Evolutionary conservation across 805 yeast genomes (phyloP).

Genomic region (Starmerella stigmatis): DNA sequence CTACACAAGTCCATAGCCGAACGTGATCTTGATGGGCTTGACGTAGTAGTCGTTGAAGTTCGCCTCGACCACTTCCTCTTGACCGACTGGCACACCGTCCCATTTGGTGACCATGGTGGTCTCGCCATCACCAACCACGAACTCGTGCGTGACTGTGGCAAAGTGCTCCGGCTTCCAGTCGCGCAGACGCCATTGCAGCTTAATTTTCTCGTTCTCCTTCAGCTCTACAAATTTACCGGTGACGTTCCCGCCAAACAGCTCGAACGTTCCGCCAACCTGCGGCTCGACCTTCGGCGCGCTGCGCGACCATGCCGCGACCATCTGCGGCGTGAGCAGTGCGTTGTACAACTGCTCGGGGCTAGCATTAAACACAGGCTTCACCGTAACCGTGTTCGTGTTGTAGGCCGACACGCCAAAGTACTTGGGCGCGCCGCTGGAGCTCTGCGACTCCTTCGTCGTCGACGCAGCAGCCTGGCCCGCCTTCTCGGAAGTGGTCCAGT

Average conservation of each 20-base stretch:
- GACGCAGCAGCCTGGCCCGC: slow-evolving; percentile 6
- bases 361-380: slow-evolving; percentile 74
- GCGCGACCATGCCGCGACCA: slow-evolving; percentile 88
- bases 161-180: slow-evolving; percentile 83
- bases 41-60: slow-evolving; percentile 87
- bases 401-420: slow-evolving; percentile 39
- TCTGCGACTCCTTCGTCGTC: slow-evolving; percentile 15
- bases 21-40: slow-evolving; percentile 77
- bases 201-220: slow-evolving; percentile 48
- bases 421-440: slow-evolving; percentile 8
- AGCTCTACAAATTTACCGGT: slow-evolving; percentile 56
- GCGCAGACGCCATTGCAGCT: slow-evolving; percentile 73
- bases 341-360: slow-evolving; percentile 75
- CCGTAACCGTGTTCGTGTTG: slow-evolving; percentile 68
- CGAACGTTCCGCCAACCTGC: slow-evolving; percentile 50
- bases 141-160: slow-evolving; percentile 54
- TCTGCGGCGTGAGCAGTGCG: slow-evolving; percentile 62
- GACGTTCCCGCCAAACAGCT: slow-evolving; percentile 80
- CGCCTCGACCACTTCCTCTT: slow-evolving; percentile 73
- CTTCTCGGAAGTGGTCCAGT: slow-evolving; percentile 16
- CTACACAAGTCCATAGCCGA: slow-evolving; percentile 70
- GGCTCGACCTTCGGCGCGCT: slow-evolving; percentile 52
- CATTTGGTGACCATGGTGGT: slow-evolving; percentile 70
- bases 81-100: slow-evolving; percentile 89
- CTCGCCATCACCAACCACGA: slow-evolving; percentile 73